Evolutionary conservation across 2,329 filamentous ascomycete genomes (phyloP).

Genomic region (Pseudocercospora vitis): DNA sequence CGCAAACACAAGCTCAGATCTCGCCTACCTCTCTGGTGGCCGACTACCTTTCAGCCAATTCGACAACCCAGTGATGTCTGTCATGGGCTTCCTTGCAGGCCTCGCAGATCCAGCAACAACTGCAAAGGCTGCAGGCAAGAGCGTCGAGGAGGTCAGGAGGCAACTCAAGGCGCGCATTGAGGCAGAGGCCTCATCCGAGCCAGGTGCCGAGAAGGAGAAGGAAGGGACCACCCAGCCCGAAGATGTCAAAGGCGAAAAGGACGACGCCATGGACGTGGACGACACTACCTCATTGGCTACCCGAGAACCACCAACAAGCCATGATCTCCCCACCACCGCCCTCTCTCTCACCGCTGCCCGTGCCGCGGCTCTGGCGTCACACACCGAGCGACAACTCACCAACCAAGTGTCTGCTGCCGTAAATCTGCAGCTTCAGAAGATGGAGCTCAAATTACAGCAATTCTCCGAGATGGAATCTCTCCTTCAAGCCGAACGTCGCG

Average conservation of each 20-base stretch:
- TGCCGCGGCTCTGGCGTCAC: constrained; percentile 82
- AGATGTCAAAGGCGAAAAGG: constrained; percentile 50
- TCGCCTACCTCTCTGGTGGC: constrained; percentile 69
- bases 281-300: constrained; percentile 52
- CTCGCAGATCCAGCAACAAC: constrained; percentile 87
- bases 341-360: constrained; percentile 84
- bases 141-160: constrained; percentile 80
- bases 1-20: constrained; percentile 58
- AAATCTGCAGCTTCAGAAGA: constrained; percentile 91
- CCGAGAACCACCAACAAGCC: constrained; percentile 44
- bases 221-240: constrained; percentile 53
- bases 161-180: constrained; percentile 78
- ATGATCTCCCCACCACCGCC: constrained; percentile 66
- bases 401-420: constrained; percentile 87
- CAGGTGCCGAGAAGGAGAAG: constrained; percentile 48
- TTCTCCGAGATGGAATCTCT: constrained; percentile 96
- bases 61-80: constrained; percentile 95
- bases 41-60: constrained; percentile 86
- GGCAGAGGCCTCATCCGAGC: constrained; percentile 46
- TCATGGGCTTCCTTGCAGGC: constrained; percentile 89
- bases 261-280: constrained; percentile 59
- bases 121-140: constrained; percentile 84
- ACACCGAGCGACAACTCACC: constrained; percentile 96
- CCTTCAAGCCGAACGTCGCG: constrained; percentile 84
- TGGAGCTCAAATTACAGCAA: constrained; percentile 92